These are phyloP conservation scores for Aspergillus unguis DNA, from an alignment of 2,329 filamentous ascomycete genomes.

Conservation along the genomic window DNA sequence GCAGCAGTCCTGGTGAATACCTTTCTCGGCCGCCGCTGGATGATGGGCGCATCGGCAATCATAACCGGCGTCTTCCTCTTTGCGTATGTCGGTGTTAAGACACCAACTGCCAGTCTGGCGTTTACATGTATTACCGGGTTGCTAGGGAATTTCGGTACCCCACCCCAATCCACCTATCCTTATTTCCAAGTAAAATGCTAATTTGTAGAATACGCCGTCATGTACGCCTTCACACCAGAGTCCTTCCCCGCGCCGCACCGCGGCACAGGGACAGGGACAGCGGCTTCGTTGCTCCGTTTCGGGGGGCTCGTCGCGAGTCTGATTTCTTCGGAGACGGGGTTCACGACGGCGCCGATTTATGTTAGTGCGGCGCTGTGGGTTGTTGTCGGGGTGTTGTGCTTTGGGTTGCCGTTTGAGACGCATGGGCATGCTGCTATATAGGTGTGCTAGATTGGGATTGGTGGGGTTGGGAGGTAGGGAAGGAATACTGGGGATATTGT, in stretches of 20 bases:
- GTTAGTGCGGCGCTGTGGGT: conserved; percentile 47
- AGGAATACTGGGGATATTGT: not conserved
- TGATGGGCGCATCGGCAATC: conserved; percentile 45
- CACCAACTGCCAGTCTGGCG: conserved; percentile 31
- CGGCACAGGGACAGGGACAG: conserved; percentile 28
- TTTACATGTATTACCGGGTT: conserved; percentile 45
- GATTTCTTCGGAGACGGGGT: conserved; percentile 44
- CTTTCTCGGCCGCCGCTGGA: conserved; percentile 43
- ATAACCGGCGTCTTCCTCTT: conserved; percentile 49
- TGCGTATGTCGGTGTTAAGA: conserved; percentile 44
- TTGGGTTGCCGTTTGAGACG: conserved; percentile 47
- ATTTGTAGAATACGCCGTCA: conserved; percentile 29
- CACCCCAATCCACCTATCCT: not conserved
- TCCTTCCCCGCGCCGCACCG: conserved; percentile 28
- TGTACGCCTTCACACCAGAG: conserved; percentile 29
- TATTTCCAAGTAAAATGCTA: not conserved
- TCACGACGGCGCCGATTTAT: conserved; percentile 46
- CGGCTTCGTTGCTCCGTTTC: conserved; percentile 30
- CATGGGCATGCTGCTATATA: conserved; percentile 30
- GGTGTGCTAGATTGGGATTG: not conserved
- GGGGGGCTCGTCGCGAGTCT: conserved; percentile 42
- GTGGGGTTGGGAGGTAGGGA: not conserved
- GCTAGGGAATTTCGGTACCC: conserved; percentile 39
- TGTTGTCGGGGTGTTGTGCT: conserved; percentile 40
- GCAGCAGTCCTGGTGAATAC: conserved; percentile 44